These are phyloP conservation scores for Alternaria atra DNA, from an alignment of 2,329 filamentous ascomycete genomes.

Conservation along the genomic window DNA sequence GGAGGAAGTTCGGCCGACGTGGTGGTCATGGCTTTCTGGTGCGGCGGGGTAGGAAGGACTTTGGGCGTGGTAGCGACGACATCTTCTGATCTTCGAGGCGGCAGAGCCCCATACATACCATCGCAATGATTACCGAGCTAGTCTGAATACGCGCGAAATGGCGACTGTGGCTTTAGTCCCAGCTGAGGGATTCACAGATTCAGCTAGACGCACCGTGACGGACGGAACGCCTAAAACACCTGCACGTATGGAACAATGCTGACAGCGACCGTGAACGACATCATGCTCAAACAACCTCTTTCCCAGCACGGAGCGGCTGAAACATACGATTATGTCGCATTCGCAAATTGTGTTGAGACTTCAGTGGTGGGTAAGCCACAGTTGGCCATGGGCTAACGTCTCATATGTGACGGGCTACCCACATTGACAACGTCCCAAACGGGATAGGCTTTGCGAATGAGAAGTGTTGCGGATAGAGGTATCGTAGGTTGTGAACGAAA, in stretches of 20 bases:
- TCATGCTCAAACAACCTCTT: not conserved
- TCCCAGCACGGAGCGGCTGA: rapidly evolving
- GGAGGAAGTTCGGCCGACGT: not conserved
- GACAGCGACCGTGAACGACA: not conserved
- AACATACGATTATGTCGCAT: not conserved
- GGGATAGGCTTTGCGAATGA: rapidly evolving
- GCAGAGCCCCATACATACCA: not conserved
- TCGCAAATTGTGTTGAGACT: not conserved
- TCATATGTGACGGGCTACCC: not conserved
- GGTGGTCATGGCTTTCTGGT: constrained; percentile 14
- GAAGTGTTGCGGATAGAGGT: not conserved
- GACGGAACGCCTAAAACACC: not conserved
- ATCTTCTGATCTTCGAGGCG: not conserved
- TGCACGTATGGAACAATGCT: not conserved
- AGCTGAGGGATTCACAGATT: not conserved
- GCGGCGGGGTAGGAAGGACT: not conserved
- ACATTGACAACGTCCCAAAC: not conserved
- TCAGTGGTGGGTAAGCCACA: not conserved
- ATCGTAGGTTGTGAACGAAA: too few relatives aligned
- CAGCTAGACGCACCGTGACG: not conserved
- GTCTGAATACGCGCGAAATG: not conserved
- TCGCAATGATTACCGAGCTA: not conserved
- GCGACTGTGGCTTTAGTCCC: not conserved
- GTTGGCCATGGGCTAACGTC: rapidly evolving
- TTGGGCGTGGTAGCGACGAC: not conserved